Evolutionary conservation across 2,329 filamentous ascomycete genomes (phyloP).

Genomic region (Diaporthe sp.): DNA sequence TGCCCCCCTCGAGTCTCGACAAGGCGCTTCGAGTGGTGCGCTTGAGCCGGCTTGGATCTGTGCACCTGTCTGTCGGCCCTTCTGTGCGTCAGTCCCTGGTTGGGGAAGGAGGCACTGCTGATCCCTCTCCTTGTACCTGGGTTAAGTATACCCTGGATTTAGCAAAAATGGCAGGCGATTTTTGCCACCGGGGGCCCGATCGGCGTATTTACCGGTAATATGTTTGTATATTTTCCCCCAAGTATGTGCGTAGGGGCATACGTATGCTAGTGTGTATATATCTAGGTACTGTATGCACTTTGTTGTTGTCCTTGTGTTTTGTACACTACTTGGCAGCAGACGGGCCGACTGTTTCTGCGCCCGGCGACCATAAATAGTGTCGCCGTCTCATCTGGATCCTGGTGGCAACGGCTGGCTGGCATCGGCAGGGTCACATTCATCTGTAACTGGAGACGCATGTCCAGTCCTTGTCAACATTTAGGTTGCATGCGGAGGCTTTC

Average conservation of each 20-base stretch:
- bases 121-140: not conserved
- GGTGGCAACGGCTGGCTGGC: constrained; percentile 13
- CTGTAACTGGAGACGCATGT: constrained; percentile 10
- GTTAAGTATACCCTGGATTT: not conserved
- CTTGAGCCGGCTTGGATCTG: not conserved
- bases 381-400: constrained; percentile 3
- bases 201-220: not conserved
- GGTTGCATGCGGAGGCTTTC: not conserved
- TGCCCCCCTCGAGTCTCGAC: not conserved
- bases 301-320: not conserved
- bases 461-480: not conserved
- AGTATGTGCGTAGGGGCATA: no score
- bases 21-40: constrained; percentile 20
- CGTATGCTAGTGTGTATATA: not conserved
- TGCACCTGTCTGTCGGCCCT: constrained; percentile 13
- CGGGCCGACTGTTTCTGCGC: constrained; percentile 17
- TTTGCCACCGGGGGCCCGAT: constrained; percentile 9
- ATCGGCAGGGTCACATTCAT: constrained; percentile 19
- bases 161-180: not conserved
- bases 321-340: constrained; percentile 1
- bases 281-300: not conserved
- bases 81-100: constrained; percentile 10
- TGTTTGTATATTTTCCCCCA: not conserved
- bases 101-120: not conserved
- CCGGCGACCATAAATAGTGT: constrained; percentile 13